Conservation (phyloP, 345 rosid species). For the Mercurialis annua region DNA sequence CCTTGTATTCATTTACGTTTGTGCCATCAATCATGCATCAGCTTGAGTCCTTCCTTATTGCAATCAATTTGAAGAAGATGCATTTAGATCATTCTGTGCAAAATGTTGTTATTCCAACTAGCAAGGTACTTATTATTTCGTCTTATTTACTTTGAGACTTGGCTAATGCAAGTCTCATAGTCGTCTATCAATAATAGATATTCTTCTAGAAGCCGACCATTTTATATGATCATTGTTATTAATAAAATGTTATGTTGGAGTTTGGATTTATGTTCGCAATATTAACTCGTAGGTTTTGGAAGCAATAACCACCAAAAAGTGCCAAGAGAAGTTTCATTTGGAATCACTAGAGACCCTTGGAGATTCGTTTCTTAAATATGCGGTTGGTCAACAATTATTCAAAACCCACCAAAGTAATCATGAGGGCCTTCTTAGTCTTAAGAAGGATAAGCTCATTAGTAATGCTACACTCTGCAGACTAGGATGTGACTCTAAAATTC, state of each 20-base stretch:
- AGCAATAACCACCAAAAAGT: constrained; percentile 78
- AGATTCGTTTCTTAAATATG: constrained; percentile 88
- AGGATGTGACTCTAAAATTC: constrained; percentile 69
- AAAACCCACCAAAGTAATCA: constrained; percentile 45
- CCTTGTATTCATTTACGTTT: constrained; percentile 66
- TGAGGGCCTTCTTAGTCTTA: constrained; percentile 75
- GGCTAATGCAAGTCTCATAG: not conserved
- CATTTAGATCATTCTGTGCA: constrained; percentile 35
- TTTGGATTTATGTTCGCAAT: constrained; percentile 6
- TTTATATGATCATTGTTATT: not conserved
- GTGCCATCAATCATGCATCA: constrained; percentile 77
- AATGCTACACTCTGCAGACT: constrained; percentile 67
- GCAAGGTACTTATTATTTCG: constrained; percentile 44
- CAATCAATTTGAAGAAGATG: constrained; percentile 58
- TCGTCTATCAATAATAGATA: not conserved
- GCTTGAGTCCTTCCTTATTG: constrained; percentile 72
- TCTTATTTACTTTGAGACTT: no score
- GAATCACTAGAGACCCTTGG: constrained; percentile 94
- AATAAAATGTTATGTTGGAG: not conserved
- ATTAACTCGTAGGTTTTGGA: constrained; percentile 58
- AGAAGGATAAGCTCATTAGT: constrained; percentile 55
- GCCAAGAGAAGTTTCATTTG: constrained; percentile 74
- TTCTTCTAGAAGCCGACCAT: not conserved
- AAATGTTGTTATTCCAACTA: constrained; percentile 55
- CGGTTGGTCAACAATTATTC: constrained; percentile 69